Conservation (phyloP, 169 alveolate species). For the Cryptosporidium parvum region DNA sequence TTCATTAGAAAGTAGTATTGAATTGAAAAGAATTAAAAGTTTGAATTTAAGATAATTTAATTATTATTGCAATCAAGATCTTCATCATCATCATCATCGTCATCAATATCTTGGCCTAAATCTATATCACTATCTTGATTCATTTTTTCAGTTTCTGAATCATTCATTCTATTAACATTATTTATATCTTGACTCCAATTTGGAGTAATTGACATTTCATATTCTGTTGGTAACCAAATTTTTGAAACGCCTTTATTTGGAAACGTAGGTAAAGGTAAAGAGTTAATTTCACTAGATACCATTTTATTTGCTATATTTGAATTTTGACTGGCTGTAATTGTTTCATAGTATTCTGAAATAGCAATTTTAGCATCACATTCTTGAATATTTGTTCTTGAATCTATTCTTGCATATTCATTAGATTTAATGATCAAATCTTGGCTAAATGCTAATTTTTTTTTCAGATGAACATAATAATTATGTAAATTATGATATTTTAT, state of each 20-base stretch:
- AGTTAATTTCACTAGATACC: slow-evolving; percentile 59
- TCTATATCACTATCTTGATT: slow-evolving; percentile 1
- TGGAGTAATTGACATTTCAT: slow-evolving; percentile 59
- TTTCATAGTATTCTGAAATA: slow-evolving; percentile 17
- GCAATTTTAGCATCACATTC: slow-evolving; percentile 69
- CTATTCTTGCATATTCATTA: slow-evolving; percentile 61
- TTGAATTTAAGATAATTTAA: background rate
- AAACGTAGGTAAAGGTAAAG: slow-evolving; percentile 49
- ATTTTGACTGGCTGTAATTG: slow-evolving; percentile 31
- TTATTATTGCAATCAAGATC: background rate
- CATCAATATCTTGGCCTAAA: background rate
- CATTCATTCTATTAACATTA: background rate
- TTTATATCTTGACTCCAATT: slow-evolving; percentile 35
- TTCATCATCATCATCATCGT: slow-evolving; percentile 6
- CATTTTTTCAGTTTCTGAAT: slow-evolving; percentile 15
- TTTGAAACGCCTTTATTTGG: slow-evolving; percentile 67
- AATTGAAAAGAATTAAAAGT: slow-evolving; percentile 6
- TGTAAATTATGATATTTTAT: too few species aligned
- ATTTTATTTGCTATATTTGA: slow-evolving; percentile 18
- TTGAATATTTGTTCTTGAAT: slow-evolving; percentile 36
- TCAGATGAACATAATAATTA: background rate
- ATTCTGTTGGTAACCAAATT: slow-evolving; percentile 59
- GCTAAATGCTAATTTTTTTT: slow-evolving; percentile 26
- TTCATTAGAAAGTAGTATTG: slow-evolving; percentile 49
- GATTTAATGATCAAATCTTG: slow-evolving; percentile 55